Evolutionary conservation across 306 rosid genomes (phyloP).

Genomic region (Lablab purpureus): DNA sequence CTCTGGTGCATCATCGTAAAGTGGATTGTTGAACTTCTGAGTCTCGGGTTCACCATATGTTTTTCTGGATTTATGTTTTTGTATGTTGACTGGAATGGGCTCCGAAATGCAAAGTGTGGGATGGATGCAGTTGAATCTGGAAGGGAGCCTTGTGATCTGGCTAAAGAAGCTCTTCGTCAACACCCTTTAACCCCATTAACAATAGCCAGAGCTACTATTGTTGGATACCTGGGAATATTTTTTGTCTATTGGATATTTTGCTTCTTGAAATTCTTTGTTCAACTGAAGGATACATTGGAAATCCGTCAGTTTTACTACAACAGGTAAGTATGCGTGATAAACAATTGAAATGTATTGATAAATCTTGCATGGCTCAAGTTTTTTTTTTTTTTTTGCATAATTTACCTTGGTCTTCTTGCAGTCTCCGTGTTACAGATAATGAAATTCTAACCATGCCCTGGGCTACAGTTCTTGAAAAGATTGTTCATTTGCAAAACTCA

Average conservation of each 20-base stretch:
- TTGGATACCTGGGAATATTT: conserved; percentile 89
- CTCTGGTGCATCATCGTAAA: conserved; percentile 89
- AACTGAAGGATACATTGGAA: conserved; percentile 71
- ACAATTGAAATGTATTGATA: conserved; percentile 21
- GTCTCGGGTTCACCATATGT: conserved; percentile 85
- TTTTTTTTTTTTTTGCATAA: conserved; percentile 4
- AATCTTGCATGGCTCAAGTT: neutral
- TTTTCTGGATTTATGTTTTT: conserved; percentile 89
- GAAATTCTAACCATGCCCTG: conserved; percentile 94
- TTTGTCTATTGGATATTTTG: conserved; percentile 87
- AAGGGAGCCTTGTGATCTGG: conserved; percentile 88
- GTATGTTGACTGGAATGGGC: conserved; percentile 94
- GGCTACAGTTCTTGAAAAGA: conserved; percentile 87
- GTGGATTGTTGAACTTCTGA: conserved; percentile 93
- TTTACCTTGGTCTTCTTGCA: conserved; percentile 54
- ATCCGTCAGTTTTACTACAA: conserved; percentile 83
- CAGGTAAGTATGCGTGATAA: conserved; percentile 55
- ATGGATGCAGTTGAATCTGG: conserved; percentile 95
- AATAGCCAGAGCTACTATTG: conserved; percentile 71
- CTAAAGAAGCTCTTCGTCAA: conserved; percentile 79
- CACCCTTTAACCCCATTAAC: conserved; percentile 89
- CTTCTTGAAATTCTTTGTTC: conserved; percentile 89
- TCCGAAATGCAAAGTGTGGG: conserved; percentile 93
- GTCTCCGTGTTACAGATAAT: conserved; percentile 83
- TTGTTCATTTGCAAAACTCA: conserved; percentile 74